Evolutionary conservation across 139 green algal genomes (phyloP).

Genomic region (Chlamydomonas asymmetrica): DNA sequence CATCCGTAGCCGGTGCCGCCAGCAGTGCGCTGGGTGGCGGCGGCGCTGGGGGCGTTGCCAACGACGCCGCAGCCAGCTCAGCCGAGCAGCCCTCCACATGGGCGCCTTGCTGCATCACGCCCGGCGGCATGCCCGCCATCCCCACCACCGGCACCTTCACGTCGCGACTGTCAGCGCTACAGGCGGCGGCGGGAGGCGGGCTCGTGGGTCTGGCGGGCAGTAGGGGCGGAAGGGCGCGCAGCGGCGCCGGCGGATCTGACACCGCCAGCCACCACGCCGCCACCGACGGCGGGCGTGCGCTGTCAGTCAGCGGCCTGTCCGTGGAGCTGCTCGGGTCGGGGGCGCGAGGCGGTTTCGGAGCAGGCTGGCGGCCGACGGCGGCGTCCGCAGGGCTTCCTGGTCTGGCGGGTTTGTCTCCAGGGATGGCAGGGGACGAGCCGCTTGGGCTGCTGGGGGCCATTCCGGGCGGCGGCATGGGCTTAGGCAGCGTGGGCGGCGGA

Average conservation of each 20-base stretch:
- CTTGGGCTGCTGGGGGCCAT: too few species aligned
- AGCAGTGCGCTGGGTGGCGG: neutral
- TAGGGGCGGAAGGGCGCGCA: neutral
- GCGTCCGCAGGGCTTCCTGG: too few species aligned
- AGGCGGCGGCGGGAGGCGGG: neutral
- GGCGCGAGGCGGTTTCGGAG: neutral
- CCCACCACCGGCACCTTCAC: neutral
- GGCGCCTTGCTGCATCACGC: constrained; percentile 8
- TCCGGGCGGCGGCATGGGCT: too few species aligned
- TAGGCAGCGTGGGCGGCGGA: too few species aligned
- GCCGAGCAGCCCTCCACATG: too few species aligned
- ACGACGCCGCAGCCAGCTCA: neutral
- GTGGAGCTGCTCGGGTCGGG: neutral
- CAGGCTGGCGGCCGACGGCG: neutral
- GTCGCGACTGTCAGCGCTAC: constrained; percentile 15
- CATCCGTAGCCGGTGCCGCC: neutral
- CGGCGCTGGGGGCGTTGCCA: neutral
- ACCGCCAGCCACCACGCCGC: neutral
- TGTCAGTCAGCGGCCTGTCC: neutral
- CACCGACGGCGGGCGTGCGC: neutral
- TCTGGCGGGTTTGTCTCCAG: too few species aligned
- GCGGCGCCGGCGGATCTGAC: neutral
- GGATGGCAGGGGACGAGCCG: too few species aligned
- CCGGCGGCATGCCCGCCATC: neutral
- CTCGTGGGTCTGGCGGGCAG: neutral